phyloP scores from a whole-genome alignment of 2,329 filamentous ascomycete genomes.

The Diaporthe sp. region DNA sequence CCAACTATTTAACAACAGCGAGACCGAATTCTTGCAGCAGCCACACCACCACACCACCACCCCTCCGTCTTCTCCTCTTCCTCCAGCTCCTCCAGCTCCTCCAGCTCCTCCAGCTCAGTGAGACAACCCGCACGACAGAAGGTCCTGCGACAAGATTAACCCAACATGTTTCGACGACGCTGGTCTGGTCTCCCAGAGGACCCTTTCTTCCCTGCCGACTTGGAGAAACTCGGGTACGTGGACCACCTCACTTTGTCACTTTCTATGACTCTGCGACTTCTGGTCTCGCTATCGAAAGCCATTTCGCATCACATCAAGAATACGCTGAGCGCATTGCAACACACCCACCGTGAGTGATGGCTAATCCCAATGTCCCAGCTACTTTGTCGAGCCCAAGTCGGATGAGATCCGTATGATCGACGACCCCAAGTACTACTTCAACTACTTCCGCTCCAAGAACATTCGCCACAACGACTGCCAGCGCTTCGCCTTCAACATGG shows the following conservation, averaged over 20 bases:
- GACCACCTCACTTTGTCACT: background rate
- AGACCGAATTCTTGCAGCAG: background rate
- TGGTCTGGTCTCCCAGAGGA: conserved; percentile 78
- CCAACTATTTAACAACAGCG: background rate
- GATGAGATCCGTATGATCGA: conserved; percentile 80
- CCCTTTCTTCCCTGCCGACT: conserved; percentile 70
- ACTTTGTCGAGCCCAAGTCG: conserved; percentile 76
- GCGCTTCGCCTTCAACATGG: conserved; percentile 81
- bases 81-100: too few relatives aligned
- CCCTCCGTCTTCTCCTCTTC: background rate
- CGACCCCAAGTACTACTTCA: conserved; percentile 76
- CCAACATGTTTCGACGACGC: conserved; percentile 79
- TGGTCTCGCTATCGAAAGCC: background rate
- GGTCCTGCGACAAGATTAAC: background rate
- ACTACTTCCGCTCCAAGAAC: conserved; percentile 79
- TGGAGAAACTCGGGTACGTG: conserved; percentile 78
- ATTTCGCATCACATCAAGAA: background rate
- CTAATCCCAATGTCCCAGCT: conserved; percentile 59
- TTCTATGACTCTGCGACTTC: background rate
- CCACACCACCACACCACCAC: background rate
- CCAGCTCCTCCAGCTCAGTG: background rate
- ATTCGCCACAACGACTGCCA: conserved; percentile 82
- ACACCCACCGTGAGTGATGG: too few relatives aligned
- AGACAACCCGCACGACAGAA: too few relatives aligned
- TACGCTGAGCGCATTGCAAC: background rate